Evolutionary conservation across 2,329 filamentous ascomycete genomes (phyloP), one percentile per base, ranked within the genome.

Genomic region (Ceratocystiopsis sp.): DNA sequence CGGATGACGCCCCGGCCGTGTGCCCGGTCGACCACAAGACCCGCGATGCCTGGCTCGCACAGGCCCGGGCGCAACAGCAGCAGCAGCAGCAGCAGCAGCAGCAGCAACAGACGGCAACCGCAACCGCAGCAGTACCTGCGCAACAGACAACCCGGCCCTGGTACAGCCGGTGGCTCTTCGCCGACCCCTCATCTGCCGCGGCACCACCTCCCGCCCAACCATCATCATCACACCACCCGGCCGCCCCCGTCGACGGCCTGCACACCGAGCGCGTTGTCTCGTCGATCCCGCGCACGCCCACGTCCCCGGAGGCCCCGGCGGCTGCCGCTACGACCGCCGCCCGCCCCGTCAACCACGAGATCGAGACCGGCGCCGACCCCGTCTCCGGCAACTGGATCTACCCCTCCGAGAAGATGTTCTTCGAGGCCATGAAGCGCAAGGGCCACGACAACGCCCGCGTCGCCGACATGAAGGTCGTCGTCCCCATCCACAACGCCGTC

Each of bases 401-500:
- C 61, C 91, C 91, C 0, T 91, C 83, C 0, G 89, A 96, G 60
- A 81, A 84, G 56, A 93, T 95, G 78, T 98, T 98, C 68, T 96
- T 96, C 64, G 84, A 93, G 40, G 91, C 91, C 38, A 89, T 98
- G 77, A 77, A 81, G 66, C 80, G 89, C 57, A 98, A 98, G 62
- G 81, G 80, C 37, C 80, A 86, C 64, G 75, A 78, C 47, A 78
- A 71, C 46, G 82, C 73, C 29, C 65, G 69, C 14, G 75, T 73
- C 0, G 66, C 70, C 7, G 86, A 94, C 61, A 95, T 95, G 80
- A 79, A 75, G 54, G 83, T 83, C 33, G 87, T 96, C 33, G 87
- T 96, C 43, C 91, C 86, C 3, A 96, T 96, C 54, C 91, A 98
- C 64, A 98, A 98, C 59, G 91, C 91, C 38, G 91, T 98, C 49